A percentile compares a stretch with the other conserved stretches of the same genome.
Conservation (phyloP, 1,284 basidiomycete species). For the Meripilus lineatus region DNA sequence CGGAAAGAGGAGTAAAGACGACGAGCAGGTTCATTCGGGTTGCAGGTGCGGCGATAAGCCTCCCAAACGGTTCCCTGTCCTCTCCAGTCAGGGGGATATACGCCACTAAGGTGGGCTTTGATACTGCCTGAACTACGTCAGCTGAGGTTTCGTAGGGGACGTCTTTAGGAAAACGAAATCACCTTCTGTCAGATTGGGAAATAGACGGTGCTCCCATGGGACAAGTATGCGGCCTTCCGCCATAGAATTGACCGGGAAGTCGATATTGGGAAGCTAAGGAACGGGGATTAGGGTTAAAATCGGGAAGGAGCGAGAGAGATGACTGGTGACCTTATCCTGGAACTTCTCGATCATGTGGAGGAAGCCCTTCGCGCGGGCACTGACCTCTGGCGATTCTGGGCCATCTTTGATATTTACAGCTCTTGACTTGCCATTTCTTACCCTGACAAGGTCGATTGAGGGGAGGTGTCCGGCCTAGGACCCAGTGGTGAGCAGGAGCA, state of each 20-base stretch:
- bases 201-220: constrained; percentile 76
- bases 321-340: constrained; percentile 52
- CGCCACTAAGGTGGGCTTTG: constrained; percentile 55
- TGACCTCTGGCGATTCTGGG: constrained; percentile 62
- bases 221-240: constrained; percentile 89
- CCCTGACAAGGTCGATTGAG: constrained; percentile 80
- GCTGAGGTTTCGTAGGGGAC: background rate
- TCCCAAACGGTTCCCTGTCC: constrained; percentile 88
- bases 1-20: constrained; percentile 75
- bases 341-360: constrained; percentile 71
- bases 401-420: constrained; percentile 59
- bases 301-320: constrained; percentile 12
- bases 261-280: constrained; percentile 79
- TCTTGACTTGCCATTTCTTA: constrained; percentile 60
- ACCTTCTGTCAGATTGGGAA: constrained; percentile 68
- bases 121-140: constrained; percentile 51
- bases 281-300: constrained; percentile 5
- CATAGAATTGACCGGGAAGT: constrained; percentile 87
- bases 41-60: constrained; percentile 84
- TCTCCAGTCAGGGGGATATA: constrained; percentile 82
- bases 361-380: constrained; percentile 76
- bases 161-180: constrained; percentile 16
- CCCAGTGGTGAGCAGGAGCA: too few species aligned
- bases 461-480: constrained; percentile 70
- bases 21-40: constrained; percentile 74